These are phyloP conservation scores for Globomyces pollinis-pini DNA, from an alignment of 192 early-diverging fungal species.

Conservation along the genomic window DNA sequence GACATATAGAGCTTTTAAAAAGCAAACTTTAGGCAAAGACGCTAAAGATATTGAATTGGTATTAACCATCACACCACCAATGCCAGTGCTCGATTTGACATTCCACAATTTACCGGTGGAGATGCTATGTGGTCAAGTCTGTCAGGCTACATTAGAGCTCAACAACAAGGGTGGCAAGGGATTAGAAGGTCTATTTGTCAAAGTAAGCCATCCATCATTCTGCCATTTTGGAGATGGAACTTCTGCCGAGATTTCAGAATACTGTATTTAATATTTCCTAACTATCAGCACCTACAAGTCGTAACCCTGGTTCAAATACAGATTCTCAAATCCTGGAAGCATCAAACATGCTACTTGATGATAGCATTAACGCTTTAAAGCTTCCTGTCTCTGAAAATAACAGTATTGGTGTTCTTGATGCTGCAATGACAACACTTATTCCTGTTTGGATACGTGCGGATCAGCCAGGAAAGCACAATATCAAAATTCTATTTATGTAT, in stretches of 20 bases:
- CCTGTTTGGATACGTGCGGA: slow-evolving; percentile 89
- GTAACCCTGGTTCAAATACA: slow-evolving; percentile 7
- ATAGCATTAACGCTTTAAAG: slow-evolving; percentile 39
- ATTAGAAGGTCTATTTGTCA: slow-evolving; percentile 60
- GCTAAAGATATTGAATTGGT: slow-evolving; percentile 53
- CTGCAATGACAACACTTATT: slow-evolving; percentile 61
- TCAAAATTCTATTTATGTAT: slow-evolving; percentile 74
- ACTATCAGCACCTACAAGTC: neutral
- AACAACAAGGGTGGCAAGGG: slow-evolving; percentile 76
- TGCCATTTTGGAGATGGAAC: slow-evolving; percentile 38
- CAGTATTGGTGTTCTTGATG: slow-evolving; percentile 35
- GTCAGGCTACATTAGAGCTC: slow-evolving; percentile 61
- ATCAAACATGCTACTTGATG: slow-evolving; percentile 50
- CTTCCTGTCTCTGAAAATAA: slow-evolving; percentile 21
- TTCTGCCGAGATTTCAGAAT: slow-evolving; percentile 5
- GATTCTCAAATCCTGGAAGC: slow-evolving; percentile 12
- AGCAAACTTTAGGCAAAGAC: slow-evolving; percentile 53
- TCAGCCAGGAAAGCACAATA: slow-evolving; percentile 76
- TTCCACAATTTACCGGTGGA: slow-evolving; percentile 72
- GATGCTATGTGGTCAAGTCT: slow-evolving; percentile 78
- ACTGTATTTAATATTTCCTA: slow-evolving; percentile 3
- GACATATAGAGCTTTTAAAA: slow-evolving; percentile 54
- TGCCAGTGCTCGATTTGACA: slow-evolving; percentile 75
- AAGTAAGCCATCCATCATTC: slow-evolving; percentile 82
- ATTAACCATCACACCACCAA: slow-evolving; percentile 65